Percentiles rank a stretch among this genome's conserved stretches.
Evolutionary conservation across 2,329 filamentous ascomycete species (phyloP).

Genomic region (Talaromyces sp.): DNA sequence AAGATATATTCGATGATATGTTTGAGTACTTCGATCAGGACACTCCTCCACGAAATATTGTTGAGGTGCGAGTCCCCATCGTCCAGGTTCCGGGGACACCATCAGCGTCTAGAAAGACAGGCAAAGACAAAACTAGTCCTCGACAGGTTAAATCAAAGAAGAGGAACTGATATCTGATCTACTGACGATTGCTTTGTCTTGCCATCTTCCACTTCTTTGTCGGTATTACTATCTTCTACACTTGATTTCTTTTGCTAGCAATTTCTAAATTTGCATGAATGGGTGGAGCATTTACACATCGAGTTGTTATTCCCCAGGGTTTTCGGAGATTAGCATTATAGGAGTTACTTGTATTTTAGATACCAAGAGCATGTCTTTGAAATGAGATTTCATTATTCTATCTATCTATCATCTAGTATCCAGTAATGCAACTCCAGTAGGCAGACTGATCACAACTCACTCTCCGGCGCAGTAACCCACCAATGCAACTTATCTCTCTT

Average conservation of each 20-base stretch:
- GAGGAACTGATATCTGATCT: neutral
- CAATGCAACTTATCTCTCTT: conserved; percentile 64
- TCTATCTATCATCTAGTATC: neutral
- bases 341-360: conserved; percentile 12
- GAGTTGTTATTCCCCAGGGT: neutral
- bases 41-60: neutral
- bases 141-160: conserved; percentile 9
- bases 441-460: conserved; percentile 32
- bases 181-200: neutral
- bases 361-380: conserved; percentile 7
- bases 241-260: neutral
- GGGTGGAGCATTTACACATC: neutral
- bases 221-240: neutral
- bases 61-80: conserved; percentile 20
- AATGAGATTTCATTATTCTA: conserved; percentile 2
- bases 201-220: neutral
- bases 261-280: neutral
- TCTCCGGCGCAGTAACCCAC: conserved; percentile 50
- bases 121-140: conserved; percentile 3
- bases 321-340: conserved; percentile 1
- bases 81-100: conserved; percentile 25
- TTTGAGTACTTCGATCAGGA: neutral
- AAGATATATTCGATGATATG: conserved; percentile 9
- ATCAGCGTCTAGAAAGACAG: conserved; percentile 15
- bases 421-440: neutral